Evolutionary conservation across 2,329 filamentous ascomycete species (phyloP), one percentile per base, ranked within the genome.

Genomic region (Cytospora chrysosperma): DNA sequence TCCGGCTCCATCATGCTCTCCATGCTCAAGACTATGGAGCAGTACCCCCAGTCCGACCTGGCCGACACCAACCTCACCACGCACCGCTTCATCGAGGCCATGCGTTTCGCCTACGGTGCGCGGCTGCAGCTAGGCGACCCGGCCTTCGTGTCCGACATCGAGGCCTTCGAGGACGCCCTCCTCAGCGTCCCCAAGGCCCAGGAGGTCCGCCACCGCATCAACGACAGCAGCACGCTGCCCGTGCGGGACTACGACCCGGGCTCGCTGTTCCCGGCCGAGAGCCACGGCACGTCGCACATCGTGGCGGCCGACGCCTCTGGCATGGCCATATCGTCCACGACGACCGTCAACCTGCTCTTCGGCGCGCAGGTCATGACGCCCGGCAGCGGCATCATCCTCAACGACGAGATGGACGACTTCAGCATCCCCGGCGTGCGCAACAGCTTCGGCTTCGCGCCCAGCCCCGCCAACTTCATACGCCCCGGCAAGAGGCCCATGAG

Each of bases 311-410:
- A 97, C 74, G 75, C 76, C 9, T 81, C 83, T 0, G 93, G 93
- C 8, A 81, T 97, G 74, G 87, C 92, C 2, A 84, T 96, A 40
- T 89, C 90, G 1, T 81, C 93, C 15, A 97, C 93, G 0, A 95
- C 92, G 0, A 97, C 94, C 0, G 81, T 97, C 62, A 97, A 97
- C 75, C 81, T 95, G 5, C 81, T 95, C 3, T 98, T 96, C 70
- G 94, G 94, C 53, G 89, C 88, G 30, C 82, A 87, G 24, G 75
- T 96, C 67, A 86, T 96, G 76, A 89, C 94, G 0, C 91, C 92
- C 0, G 84, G 89, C 69, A 93, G 92, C 0, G 93, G 93, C 21
- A 83, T 97, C 63, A 91, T 96, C 61, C 85, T 96, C 75, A 89
- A 88, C 75, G 81, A 87, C 74, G 83, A 89, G 75, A 86, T 86